phyloP scores from a whole-genome alignment of 768 basidiomycete species.

The Calocybe indica region DNA sequence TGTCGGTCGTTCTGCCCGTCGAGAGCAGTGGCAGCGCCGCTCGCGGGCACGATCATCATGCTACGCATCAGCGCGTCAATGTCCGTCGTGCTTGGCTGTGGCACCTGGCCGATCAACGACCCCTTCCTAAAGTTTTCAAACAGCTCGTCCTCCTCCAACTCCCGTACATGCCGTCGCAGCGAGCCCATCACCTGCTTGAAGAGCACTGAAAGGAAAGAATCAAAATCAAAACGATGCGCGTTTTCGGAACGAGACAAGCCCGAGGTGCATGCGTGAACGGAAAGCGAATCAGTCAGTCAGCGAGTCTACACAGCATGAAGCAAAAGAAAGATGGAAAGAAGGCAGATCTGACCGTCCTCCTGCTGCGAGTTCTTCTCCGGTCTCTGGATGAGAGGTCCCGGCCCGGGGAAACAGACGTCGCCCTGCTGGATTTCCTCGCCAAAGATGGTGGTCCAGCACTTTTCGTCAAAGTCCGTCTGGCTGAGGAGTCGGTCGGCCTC shows the following conservation, averaged over 20 bases:
- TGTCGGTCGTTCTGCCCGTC: constrained; percentile 5
- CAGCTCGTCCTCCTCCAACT: constrained; percentile 41
- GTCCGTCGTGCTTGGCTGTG: constrained; percentile 36
- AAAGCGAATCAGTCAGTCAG: too few relatives aligned
- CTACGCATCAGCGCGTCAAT: constrained; percentile 45
- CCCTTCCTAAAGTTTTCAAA: constrained; percentile 44
- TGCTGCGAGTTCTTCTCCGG: too few relatives aligned
- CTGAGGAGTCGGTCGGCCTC: constrained; percentile 33
- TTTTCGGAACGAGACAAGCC: not conserved
- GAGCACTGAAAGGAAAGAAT: constrained; percentile 14
- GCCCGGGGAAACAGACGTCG: too few relatives aligned
- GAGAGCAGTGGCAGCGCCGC: constrained; percentile 3
- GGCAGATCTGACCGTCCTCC: too few relatives aligned
- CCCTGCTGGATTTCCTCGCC: too few relatives aligned
- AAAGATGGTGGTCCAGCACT: constrained; percentile 16
- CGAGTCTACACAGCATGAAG: too few relatives aligned
- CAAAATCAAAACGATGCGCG: not conserved
- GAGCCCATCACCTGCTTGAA: constrained; percentile 29
- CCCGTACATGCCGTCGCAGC: constrained; percentile 29
- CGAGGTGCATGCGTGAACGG: too few relatives aligned
- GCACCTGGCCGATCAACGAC: constrained; percentile 37
- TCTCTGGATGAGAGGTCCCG: too few relatives aligned
- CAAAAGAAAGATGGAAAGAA: too few relatives aligned
- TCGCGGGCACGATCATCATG: constrained; percentile 38
- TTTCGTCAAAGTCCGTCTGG: constrained; percentile 33